Evolutionary conservation across 345 rosid species (phyloP), one percentile per base, ranked within the genome.

Genomic region (Sonneratia alba): DNA sequence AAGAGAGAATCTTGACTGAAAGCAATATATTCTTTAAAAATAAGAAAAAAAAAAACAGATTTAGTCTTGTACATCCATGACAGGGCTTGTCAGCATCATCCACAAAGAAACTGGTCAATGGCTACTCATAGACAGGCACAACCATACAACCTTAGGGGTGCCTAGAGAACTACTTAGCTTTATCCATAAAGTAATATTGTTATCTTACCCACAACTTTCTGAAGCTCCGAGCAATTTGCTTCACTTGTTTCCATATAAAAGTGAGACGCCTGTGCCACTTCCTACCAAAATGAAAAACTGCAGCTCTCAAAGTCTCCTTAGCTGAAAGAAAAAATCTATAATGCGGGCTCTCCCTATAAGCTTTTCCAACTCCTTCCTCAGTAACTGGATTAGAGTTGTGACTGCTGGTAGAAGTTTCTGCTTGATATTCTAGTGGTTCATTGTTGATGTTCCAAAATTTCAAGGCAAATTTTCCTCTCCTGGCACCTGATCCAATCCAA

Each of bases 291-390:
- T 79, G 89, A 75, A 74, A 57, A 15, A 86, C 67, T 22, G 89
- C 98, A 76, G 90, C 89, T 83, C 86, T 90, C 72, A 92, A 72
- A 40, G 91, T 86, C 75, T 86, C 89, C 87, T 92, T 92, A 66
- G 88, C 93, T 55, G 88, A 90, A 67, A 81, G 64, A 69, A 81
- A 69, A 65, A 92, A 88, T 67, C 84, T 84, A 77, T 65, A 75
- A 71, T 69, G 87, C 22, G 83, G 76, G 69, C 85, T 96, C 70
- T 83, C 88, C 76, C 85, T 83, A 68, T 86, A 87, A 70, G 32
- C 75, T 85, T 82, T 89, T 62, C 73, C 68, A 37, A 59, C 68
- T 70, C 69, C 73, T 67, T 83, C 88, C 74, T 87, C 89, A 66
- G 66, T 51, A 49, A 32, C 47, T 70, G 79, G 61, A 81, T 70